Conservation (phyloP, 2,329 filamentous ascomycete genomes). For the Knufia petricola region DNA sequence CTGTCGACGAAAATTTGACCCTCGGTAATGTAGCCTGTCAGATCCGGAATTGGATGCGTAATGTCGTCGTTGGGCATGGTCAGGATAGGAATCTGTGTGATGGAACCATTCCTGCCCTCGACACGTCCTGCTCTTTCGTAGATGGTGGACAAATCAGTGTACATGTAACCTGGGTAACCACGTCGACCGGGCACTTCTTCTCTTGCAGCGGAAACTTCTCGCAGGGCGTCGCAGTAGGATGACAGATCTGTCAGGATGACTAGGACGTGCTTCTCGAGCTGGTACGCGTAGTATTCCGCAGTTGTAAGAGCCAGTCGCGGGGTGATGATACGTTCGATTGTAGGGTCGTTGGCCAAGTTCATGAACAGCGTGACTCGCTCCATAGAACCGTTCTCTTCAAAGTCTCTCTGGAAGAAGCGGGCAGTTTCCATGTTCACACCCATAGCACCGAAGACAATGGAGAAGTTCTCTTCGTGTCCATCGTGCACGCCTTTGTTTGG, state of each 20-base stretch:
- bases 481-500: conserved; percentile 95
- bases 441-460: conserved; percentile 98
- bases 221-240: conserved; percentile 95
- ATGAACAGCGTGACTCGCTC: conserved; percentile 95
- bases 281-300: conserved; percentile 99
- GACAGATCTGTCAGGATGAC: conserved; percentile 98
- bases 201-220: conserved; percentile 93
- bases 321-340: conserved; percentile 99
- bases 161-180: conserved; percentile 99
- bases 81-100: conserved; percentile 96
- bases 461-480: conserved; percentile 98
- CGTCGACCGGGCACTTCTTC: conserved; percentile 98
- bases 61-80: conserved; percentile 99
- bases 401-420: conserved; percentile 96
- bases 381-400: conserved; percentile 98
- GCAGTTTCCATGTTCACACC: conserved; percentile 99
- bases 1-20: conserved; percentile 97
- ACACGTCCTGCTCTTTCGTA: conserved; percentile 99
- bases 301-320: conserved; percentile 96
- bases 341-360: conserved; percentile 97
- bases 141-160: conserved; percentile 99
- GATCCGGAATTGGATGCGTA: conserved; percentile 95
- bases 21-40: conserved; percentile 98
- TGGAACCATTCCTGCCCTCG: conserved; percentile 90
- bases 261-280: conserved; percentile 98